Evolutionary conservation across 2,329 filamentous ascomycete species (phyloP).

Genomic region (Chalaropsis ovoidea): DNA sequence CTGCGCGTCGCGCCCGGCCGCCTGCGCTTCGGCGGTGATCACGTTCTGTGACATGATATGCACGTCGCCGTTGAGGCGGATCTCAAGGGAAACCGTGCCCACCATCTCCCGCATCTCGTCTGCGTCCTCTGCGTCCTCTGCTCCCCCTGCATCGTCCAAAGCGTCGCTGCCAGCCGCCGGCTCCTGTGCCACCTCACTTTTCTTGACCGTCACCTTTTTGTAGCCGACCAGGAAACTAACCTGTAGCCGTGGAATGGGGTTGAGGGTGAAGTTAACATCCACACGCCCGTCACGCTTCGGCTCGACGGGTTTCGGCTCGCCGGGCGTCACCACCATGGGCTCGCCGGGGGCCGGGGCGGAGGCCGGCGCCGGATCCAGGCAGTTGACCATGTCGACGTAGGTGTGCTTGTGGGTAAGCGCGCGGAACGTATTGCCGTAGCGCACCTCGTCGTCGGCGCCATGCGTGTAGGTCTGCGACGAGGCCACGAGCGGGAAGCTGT

Average conservation of each 20-base stretch:
- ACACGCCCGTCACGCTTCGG: conserved; percentile 27
- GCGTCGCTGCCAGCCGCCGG: background rate
- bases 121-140: background rate
- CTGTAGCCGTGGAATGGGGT: conserved; percentile 41
- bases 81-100: conserved; percentile 45
- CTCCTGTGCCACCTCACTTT: background rate
- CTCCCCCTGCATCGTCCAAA: background rate
- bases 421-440: conserved; percentile 17
- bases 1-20: conserved; percentile 27
- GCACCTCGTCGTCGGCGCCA: conserved; percentile 11
- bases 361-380: background rate
- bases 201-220: background rate
- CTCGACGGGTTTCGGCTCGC: background rate
- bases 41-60: conserved; percentile 50
- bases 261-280: conserved; percentile 45
- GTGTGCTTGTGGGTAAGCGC: conserved; percentile 12
- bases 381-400: conserved; percentile 16
- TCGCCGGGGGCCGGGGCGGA: background rate
- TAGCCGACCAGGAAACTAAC: conserved; percentile 42
- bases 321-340: background rate
- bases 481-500: conserved; percentile 40
- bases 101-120: background rate
- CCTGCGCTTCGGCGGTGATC: conserved; percentile 29
- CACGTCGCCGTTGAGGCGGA: conserved; percentile 50
- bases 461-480: background rate